Evolutionary conservation across 1,284 basidiomycete species (phyloP).

Genomic region (Porogramme epimiltina): DNA sequence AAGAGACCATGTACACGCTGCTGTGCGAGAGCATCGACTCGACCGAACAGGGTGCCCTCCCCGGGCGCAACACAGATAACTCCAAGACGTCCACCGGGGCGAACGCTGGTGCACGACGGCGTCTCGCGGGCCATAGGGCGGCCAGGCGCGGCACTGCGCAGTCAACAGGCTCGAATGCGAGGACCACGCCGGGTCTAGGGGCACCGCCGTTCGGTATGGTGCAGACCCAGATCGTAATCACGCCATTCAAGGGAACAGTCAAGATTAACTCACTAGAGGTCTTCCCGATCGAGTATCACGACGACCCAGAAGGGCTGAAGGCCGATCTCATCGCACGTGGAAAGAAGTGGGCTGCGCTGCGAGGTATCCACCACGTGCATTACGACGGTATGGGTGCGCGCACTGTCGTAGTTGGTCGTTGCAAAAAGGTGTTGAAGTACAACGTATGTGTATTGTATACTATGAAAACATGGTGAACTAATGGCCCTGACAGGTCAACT

Average conservation of each 20-base stretch:
- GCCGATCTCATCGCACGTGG: conserved; percentile 45
- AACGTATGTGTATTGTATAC: conserved; percentile 36
- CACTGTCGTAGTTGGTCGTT: conserved; percentile 2
- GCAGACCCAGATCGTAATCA: conserved; percentile 39
- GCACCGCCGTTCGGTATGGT: conserved; percentile 42
- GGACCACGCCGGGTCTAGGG: too few species aligned
- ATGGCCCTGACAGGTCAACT: conserved; percentile 24
- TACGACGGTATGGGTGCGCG: conserved; percentile 51
- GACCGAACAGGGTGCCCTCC: conserved; percentile 36
- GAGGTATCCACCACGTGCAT: conserved; percentile 55
- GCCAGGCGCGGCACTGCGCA: background rate
- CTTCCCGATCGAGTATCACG: conserved; percentile 54
- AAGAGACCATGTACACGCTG: conserved; percentile 37
- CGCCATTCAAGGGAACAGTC: conserved; percentile 45
- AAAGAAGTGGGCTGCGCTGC: conserved; percentile 50
- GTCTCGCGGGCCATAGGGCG: background rate
- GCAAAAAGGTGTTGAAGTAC: conserved; percentile 41
- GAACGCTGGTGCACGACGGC: too few species aligned
- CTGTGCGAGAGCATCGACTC: conserved; percentile 50
- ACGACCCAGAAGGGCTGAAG: conserved; percentile 38
- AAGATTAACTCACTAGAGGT: conserved; percentile 50
- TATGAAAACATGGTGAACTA: background rate
- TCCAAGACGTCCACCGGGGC: too few species aligned
- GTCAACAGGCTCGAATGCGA: conserved; percentile 1
- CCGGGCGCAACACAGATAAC: background rate